phyloP scores from a whole-genome alignment of 2,329 filamentous ascomycete genomes.

The Clarireedia paspali region DNA sequence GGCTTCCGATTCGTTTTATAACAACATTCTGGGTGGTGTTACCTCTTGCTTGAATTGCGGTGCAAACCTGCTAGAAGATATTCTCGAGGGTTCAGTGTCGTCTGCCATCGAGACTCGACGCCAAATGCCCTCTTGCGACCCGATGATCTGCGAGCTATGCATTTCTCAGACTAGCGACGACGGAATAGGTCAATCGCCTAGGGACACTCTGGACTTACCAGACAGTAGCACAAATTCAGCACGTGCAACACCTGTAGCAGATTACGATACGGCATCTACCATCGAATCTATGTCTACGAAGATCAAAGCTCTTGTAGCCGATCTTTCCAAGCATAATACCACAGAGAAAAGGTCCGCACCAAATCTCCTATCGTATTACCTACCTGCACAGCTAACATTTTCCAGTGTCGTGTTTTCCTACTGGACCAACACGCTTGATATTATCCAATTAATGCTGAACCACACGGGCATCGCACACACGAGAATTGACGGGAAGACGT shows the following conservation, averaged over 20 bases:
- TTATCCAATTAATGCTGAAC: conserved; percentile 35
- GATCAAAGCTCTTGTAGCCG: conserved; percentile 11
- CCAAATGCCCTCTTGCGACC: conserved; percentile 8
- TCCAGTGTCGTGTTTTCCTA: conserved; percentile 43
- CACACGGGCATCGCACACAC: conserved; percentile 30
- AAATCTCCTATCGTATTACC: background rate
- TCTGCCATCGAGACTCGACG: no score
- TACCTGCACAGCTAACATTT: background rate
- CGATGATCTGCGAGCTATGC: conserved; percentile 4
- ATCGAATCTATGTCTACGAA: conserved; percentile 12
- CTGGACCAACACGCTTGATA: conserved; percentile 41
- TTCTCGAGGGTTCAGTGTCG: no score
- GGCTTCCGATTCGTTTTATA: no score
- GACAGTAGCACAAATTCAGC: background rate
- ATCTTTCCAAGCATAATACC: conserved; percentile 5
- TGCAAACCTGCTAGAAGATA: no score
- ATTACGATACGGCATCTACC: background rate
- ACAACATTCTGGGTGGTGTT: no score
- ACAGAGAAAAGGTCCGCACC: background rate
- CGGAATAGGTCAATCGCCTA: background rate
- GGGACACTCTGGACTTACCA: background rate
- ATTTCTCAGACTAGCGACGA: background rate
- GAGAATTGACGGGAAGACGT: conserved; percentile 41
- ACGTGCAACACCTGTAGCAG: background rate
- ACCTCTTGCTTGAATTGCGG: no score